Evolutionary conservation across 2,329 filamentous ascomycete species (phyloP).

Genomic region (Microdochium paspali): DNA sequence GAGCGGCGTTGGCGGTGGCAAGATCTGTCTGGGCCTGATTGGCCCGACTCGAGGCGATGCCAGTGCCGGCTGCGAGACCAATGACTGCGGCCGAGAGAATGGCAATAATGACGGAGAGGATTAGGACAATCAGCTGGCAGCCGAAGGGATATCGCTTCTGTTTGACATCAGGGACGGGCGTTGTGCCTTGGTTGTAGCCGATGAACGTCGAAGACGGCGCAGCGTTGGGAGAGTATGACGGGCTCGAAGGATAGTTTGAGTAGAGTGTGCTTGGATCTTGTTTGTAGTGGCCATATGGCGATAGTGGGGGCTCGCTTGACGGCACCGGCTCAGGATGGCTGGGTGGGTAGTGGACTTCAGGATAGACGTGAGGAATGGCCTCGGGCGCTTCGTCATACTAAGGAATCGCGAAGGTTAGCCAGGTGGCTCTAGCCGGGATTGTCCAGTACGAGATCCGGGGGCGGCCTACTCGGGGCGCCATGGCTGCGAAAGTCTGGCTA

Average conservation of each 20-base stretch:
- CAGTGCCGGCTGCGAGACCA: constrained; percentile 33
- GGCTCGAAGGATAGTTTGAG: neutral
- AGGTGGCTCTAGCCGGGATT: too few species aligned
- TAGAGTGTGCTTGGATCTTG: neutral
- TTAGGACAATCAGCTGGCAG: constrained; percentile 27
- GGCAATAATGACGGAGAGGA: constrained; percentile 29
- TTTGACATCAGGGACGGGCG: neutral
- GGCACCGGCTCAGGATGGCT: constrained; percentile 9
- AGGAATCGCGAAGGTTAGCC: too few species aligned
- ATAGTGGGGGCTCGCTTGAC: neutral
- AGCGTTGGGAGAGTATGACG: neutral
- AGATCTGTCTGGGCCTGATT: constrained; percentile 24
- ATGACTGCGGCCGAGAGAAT: constrained; percentile 29
- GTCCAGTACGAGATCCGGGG: too few species aligned
- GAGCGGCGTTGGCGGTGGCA: constrained; percentile 14
- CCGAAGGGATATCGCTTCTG: constrained; percentile 15
- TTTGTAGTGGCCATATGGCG: neutral
- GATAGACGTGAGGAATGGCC: constrained; percentile 11
- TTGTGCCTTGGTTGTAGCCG: neutral
- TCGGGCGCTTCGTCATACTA: constrained; percentile 22
- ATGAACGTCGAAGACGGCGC: neutral
- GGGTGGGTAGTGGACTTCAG: constrained; percentile 20
- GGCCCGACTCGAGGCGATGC: constrained; percentile 28
- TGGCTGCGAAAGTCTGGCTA: too few species aligned
- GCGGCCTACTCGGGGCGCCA: too few species aligned